Conservation (phyloP, 2,329 filamentous ascomycete genomes). For the Pestalotiopsis sp. region DNA sequence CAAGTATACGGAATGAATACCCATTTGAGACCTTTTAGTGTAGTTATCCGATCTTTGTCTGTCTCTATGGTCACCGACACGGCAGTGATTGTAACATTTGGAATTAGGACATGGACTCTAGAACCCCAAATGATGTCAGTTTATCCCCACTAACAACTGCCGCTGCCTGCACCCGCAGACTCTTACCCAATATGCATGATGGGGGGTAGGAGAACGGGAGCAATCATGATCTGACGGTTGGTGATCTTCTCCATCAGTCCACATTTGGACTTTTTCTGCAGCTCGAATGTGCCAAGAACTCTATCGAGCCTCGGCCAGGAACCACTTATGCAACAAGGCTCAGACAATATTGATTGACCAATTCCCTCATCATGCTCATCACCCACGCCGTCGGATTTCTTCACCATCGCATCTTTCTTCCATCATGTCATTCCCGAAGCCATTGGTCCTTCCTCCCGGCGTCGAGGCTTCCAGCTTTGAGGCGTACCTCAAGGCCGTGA, state of each 20-base stretch:
- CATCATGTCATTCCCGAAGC: neutral
- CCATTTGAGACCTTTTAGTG: too few species aligned
- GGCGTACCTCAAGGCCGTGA: constrained; percentile 3
- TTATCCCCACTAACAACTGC: too few species aligned
- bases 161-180: neutral
- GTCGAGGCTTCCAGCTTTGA: constrained; percentile 2
- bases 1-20: too few species aligned
- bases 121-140: too few species aligned
- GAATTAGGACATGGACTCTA: too few species aligned
- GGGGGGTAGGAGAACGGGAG: neutral
- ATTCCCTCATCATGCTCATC: neutral
- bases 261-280: neutral
- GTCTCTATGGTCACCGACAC: too few species aligned
- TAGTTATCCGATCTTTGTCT: too few species aligned
- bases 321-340: neutral
- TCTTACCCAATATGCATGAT: neutral
- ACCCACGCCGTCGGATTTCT: neutral
- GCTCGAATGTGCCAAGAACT: neutral
- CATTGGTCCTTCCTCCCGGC: constrained; percentile 3
- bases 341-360: neutral
- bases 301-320: neutral
- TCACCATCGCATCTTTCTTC: neutral
- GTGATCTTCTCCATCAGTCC: neutral
- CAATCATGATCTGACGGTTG: neutral
- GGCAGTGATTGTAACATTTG: too few species aligned